phyloP scores from a whole-genome alignment of 129 eudicot genomes.

The Flaveria trinervia region DNA sequence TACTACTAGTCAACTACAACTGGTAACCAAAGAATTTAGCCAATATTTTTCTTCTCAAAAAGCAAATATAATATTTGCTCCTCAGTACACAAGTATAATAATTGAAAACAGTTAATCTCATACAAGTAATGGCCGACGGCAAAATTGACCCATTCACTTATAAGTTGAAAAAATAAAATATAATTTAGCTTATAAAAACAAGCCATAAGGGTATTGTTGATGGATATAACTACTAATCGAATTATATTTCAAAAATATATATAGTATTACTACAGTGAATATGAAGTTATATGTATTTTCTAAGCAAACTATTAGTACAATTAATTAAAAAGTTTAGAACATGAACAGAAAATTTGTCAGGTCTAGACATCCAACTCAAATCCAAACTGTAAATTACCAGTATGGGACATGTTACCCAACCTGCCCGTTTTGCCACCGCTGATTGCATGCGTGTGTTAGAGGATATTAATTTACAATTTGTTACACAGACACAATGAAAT shows the following conservation, averaged over 20 bases:
- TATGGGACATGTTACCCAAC: not conserved
- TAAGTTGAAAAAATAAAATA: not conserved
- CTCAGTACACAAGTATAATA: not conserved
- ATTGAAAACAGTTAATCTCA: not conserved
- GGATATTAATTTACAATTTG: too few species aligned
- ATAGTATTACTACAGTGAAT: not conserved
- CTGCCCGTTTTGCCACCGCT: not conserved
- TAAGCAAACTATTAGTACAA: not conserved
- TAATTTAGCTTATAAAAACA: not conserved
- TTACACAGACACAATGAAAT: not conserved
- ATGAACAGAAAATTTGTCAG: not conserved
- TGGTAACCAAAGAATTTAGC: not conserved
- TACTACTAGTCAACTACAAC: not conserved
- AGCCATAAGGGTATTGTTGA: not conserved
- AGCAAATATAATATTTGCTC: not conserved
- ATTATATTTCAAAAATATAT: not conserved
- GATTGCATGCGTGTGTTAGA: not conserved
- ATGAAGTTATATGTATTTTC: not conserved
- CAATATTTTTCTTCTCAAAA: constrained; percentile 3
- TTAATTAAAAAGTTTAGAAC: not conserved
- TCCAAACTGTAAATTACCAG: not conserved
- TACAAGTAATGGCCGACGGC: not conserved
- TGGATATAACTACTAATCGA: not conserved
- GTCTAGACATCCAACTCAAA: not conserved
- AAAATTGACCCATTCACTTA: not conserved